These are phyloP conservation scores for Corylus americana DNA, from an alignment of 306 rosid species.

Conservation along the genomic window DNA sequence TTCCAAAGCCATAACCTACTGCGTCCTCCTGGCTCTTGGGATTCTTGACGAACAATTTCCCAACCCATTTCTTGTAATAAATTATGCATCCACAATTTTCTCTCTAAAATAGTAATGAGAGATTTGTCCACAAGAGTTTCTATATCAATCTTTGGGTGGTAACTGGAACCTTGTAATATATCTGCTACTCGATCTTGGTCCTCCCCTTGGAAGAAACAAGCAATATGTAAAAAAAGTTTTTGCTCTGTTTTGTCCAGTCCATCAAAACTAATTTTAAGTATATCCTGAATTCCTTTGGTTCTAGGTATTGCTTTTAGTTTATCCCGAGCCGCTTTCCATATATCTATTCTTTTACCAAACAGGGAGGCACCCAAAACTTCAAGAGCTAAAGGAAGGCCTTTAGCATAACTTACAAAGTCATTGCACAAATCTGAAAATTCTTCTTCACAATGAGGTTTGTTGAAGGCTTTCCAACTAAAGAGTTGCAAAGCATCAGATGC, in stretches of 20 bases:
- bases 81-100: slow-evolving; percentile 23
- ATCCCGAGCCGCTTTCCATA: no score
- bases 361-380: no score
- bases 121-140: slow-evolving; percentile 25
- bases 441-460: no score
- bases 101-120: neutral
- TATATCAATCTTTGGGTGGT: neutral
- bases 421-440: no score
- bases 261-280: slow-evolving; percentile 23
- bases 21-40: neutral
- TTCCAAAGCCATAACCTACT: slow-evolving; percentile 16
- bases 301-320: no score
- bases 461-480: no score
- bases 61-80: slow-evolving; percentile 28
- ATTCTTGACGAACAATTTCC: slow-evolving; percentile 5
- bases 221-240: slow-evolving; percentile 32
- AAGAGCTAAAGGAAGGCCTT: no score
- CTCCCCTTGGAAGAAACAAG: slow-evolving; percentile 30
- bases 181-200: slow-evolving; percentile 5
- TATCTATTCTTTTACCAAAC: no score
- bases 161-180: neutral
- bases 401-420: no score
- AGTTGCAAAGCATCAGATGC: no score
- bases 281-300: neutral
- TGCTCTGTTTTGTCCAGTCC: slow-evolving; percentile 4